phyloP scores from a whole-genome alignment of 345 rosid species.

The Cochlearia excelsa region DNA sequence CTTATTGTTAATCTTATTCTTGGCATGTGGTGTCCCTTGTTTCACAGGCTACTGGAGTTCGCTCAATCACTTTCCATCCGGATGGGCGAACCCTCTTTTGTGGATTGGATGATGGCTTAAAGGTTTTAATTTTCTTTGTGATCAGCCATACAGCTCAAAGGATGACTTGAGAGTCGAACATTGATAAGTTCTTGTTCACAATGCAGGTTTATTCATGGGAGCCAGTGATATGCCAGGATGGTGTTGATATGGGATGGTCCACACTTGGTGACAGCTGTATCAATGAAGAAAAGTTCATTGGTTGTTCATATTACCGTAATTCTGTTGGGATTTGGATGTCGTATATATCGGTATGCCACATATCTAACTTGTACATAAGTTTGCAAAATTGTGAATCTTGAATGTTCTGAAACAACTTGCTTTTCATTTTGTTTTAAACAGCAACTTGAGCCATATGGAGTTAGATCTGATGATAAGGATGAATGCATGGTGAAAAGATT shows the following conservation, averaged over 20 bases:
- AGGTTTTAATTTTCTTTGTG: constrained; percentile 48
- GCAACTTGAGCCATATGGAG: constrained; percentile 78
- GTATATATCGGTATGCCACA: constrained; percentile 57
- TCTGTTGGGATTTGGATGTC: constrained; percentile 88
- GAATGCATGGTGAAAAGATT: constrained; percentile 44
- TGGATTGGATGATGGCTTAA: constrained; percentile 81
- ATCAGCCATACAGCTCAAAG: neutral
- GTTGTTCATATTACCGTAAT: constrained; percentile 72
- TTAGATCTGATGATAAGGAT: constrained; percentile 40
- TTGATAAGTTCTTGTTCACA: constrained; percentile 21
- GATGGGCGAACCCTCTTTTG: constrained; percentile 88
- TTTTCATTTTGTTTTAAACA: constrained; percentile 33
- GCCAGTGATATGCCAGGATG: constrained; percentile 78
- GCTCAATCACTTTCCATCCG: constrained; percentile 69
- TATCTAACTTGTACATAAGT: constrained; percentile 11
- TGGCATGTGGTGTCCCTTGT: constrained; percentile 17
- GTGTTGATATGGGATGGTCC: constrained; percentile 86
- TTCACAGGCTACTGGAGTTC: constrained; percentile 79
- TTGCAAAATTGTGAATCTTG: neutral
- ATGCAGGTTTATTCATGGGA: constrained; percentile 98
- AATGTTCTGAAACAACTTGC: constrained; percentile 4
- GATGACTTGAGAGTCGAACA: constrained; percentile 8
- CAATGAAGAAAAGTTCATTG: constrained; percentile 77
- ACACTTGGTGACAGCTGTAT: constrained; percentile 88
- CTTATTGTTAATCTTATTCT: no score